Base-by-base conservation (phyloP, 441 rosid genomes). In the Brassica balearica region DNA sequence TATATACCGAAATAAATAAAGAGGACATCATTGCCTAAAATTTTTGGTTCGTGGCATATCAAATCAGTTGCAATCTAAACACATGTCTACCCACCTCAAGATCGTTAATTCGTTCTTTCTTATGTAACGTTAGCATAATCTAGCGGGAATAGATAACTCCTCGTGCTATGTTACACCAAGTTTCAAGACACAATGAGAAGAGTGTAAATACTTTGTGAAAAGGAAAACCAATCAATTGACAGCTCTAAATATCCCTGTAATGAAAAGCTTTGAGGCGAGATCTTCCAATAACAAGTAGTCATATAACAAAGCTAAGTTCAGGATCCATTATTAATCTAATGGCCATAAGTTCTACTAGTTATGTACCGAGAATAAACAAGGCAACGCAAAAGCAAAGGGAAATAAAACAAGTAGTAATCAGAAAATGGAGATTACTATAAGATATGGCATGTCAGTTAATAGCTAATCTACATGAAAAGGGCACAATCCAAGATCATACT, bases 401-500 rank as follows among this genome's bases (percentile, higher is more conserved):
- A 71, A 71, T 68, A 22, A 23, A 68, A 61, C 27, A 46, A 46
- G 53, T 48, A 48, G 56, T 48, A 32, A 60, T 25, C 38, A 72
- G 15, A 23, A 72, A 14, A 48, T 29, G 48, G 61, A 27, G 32
- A 9, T 12, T 43, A 23, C 25, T 43, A 27, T 23, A 48, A n/a
- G 56, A 48, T 12, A 48, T 48, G 56, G 19, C 15, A 53, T 53
- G 61, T 46, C 76, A 43, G 20, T 22, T 15, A 60, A 25, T 23
- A 14, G 59, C 68, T 20, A 55, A 48, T 48, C 17, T 4, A 48
- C 56, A 55, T 2, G 3, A 60, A 25, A 74, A n/a, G 4, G 4
- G 34, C 9, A 69, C 5, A 64, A 41, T 41, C 34, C n/a, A 41
- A 27, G 4, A 0, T 64, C 27, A 69, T n/a, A 90, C 84, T 81